A percentile compares a stretch with the other conserved stretches of the same genome.
These are phyloP conservation scores for Osmanthus fragrans DNA, from an alignment of 257 asterid species.

Conservation along the genomic window DNA sequence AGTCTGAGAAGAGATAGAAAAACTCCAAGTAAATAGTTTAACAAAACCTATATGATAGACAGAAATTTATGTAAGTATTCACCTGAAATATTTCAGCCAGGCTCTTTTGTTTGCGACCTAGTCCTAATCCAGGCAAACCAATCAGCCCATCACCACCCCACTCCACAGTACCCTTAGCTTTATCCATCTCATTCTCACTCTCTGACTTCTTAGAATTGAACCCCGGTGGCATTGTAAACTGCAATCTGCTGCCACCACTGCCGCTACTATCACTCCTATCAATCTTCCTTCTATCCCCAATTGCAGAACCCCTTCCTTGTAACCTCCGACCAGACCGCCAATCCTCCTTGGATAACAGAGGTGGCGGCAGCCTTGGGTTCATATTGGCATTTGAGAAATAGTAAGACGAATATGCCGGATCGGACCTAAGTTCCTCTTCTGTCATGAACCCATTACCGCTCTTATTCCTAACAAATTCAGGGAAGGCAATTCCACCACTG, in stretches of 20 bases:
- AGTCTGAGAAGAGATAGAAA: not conserved
- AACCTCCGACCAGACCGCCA: conserved; percentile 87
- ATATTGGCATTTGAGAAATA: conserved; percentile 85
- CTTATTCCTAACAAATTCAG: conserved; percentile 53
- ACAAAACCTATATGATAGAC: not conserved
- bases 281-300: conserved; percentile 92
- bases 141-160: conserved; percentile 96
- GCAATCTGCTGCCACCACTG: conserved; percentile 8
- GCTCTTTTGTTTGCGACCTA: conserved; percentile 81
- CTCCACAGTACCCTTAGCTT: conserved; percentile 61
- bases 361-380: conserved; percentile 99
- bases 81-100: conserved; percentile 86
- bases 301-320: conserved; percentile 81
- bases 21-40: not conserved
- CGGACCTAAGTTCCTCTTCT: conserved; percentile 96
- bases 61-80: conserved; percentile 19
- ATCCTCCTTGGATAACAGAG: conserved; percentile 87
- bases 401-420: conserved; percentile 78
- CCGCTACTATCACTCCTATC: conserved; percentile 52
- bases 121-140: conserved; percentile 83
- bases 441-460: conserved; percentile 63
- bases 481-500: conserved; percentile 32
- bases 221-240: conserved; percentile 63
- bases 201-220: conserved; percentile 67
- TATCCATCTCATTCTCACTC: conserved; percentile 48